Conservation (phyloP, 139 green algal species). For the Chlorella sp. region DNA sequence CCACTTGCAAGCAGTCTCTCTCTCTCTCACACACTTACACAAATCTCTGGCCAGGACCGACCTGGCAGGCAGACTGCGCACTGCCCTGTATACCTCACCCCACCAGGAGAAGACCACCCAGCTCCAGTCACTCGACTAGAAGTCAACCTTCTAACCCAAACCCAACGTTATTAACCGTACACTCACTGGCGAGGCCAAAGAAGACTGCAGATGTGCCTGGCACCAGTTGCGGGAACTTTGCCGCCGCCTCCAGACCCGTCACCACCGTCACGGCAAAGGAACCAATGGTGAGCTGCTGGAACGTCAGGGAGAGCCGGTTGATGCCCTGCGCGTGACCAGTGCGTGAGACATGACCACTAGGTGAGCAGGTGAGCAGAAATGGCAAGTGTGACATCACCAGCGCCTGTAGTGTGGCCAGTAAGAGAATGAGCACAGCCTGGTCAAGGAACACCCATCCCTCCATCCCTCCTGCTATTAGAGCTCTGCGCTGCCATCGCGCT, state of each 20-base stretch:
- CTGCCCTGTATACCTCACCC: no score
- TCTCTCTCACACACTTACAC: not conserved
- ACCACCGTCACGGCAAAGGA: not conserved
- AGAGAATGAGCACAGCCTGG: no score
- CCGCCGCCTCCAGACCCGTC: not conserved
- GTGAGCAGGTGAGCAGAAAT: no score
- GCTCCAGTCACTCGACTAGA: not conserved
- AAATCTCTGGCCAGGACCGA: no score
- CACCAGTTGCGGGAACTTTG: not conserved
- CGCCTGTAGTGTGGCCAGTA: no score
- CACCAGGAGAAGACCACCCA: no score
- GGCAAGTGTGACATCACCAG: no score
- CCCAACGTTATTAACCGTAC: not conserved
- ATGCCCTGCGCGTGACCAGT: not conserved
- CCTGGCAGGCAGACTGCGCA: no score
- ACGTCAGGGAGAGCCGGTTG: not conserved
- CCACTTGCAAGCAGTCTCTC: not conserved
- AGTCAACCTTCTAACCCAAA: not conserved
- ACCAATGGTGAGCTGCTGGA: constrained; percentile 6
- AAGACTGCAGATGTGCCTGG: not conserved
- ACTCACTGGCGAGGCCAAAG: not conserved
- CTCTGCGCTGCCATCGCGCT: no score
- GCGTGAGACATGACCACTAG: no score
- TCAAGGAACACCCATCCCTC: no score
- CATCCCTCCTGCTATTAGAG: no score